Evolutionary conservation across 2,329 filamentous ascomycete species (phyloP), one percentile per base, ranked within the genome.

Genomic region (Zelopaecilomyces penicillatus): DNA sequence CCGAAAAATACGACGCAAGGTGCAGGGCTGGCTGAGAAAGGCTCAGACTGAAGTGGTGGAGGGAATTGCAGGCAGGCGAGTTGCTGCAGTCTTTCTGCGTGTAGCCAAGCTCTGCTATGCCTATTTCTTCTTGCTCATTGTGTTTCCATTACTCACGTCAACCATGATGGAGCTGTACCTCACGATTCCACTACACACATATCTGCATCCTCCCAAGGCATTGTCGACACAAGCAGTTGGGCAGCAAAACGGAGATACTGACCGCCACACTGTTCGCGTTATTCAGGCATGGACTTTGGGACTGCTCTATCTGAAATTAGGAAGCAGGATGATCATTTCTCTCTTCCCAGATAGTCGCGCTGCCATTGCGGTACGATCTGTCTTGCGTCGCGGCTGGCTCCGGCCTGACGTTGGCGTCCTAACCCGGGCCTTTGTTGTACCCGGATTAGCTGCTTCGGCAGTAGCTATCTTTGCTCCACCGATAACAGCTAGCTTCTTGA

Each of bases 281-380:
- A 83, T 97, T 36, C 91, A 97, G 60, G 83, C 90, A 46, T 98
- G 91, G 89, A 95, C 90, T 0, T 72, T 98, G 1, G 93, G 93
- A 4, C 76, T 98, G 26, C 74, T 98, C 3, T 96, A 95, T 62
- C 75, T 94, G 30, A 90, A 95, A 52, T 80, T 97, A 55, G 78
- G 78, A 1, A 76, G 80, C 11, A 82, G 85, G 34, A 67, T 88
- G 55, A 73, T 89, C 28, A 73, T 83, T 26, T 70, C 84, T 9
- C 75, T 83, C 56, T 75, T 87, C 50, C 78, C 80, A 6, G 75
- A 80, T 7, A 84, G 83, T 7, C 82, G 86, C 4, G 76, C 85
- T 1, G 84, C 88, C 1, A 74, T 80, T 41, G 87, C 89, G 1
- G 77, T 95, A 11, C 78, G 80, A 2, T 83, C 82, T 3, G 80